Conservation (phyloP, 805 yeast species). For the Lipomyces starkeyi region DNA sequence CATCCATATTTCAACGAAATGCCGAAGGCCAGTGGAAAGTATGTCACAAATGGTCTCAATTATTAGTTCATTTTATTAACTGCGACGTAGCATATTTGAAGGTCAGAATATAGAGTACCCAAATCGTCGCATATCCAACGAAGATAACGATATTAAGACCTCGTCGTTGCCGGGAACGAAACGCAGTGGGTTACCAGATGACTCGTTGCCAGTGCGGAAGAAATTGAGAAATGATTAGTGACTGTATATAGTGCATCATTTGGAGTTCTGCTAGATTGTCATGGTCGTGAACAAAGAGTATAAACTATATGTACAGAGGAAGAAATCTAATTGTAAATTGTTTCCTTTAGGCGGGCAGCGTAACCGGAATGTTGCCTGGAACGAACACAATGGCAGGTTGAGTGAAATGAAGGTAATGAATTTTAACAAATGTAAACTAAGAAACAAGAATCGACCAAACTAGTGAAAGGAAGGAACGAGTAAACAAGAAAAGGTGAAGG, state of each 20-base stretch:
- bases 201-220: slow-evolving; percentile 31
- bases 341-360: no score
- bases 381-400: no score
- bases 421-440: no score
- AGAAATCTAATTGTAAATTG: background rate
- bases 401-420: no score
- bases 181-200: slow-evolving; percentile 42
- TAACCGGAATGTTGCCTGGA: no score
- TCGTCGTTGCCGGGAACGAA: slow-evolving; percentile 45
- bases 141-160: slow-evolving; percentile 75
- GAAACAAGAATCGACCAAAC: no score
- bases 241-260: background rate
- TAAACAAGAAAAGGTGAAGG: no score
- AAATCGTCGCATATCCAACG: slow-evolving; percentile 80
- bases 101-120: slow-evolving; percentile 80
- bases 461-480: no score
- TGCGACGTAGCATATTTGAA: slow-evolving; percentile 63
- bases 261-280: background rate
- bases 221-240: slow-evolving; percentile 24
- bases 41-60: slow-evolving; percentile 10
- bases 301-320: background rate
- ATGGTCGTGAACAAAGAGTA: background rate
- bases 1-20: slow-evolving; percentile 80
- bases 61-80: background rate
- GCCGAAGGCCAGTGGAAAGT: slow-evolving; percentile 69